Percentiles rank a stretch among this genome's conserved stretches.
Conservation (phyloP, 352 stramenopile genomes). For the Globisporangium echinulatum region DNA sequence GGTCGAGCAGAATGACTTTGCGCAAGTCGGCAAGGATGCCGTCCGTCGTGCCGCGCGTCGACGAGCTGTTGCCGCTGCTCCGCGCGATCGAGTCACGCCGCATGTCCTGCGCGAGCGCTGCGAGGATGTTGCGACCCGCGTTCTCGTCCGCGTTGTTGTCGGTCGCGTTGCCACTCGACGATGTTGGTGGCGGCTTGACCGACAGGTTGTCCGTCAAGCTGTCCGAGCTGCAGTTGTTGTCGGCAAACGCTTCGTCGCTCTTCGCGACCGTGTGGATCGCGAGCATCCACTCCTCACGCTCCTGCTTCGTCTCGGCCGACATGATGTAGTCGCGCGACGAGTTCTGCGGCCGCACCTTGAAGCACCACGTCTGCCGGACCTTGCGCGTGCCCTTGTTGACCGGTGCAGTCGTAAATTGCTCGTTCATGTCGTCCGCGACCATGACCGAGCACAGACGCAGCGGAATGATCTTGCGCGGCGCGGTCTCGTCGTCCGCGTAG, state of each 20-base stretch:
- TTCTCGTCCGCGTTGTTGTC: slow-evolving; percentile 53
- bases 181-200: slow-evolving; percentile 7
- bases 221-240: slow-evolving; percentile 23
- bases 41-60: slow-evolving; percentile 25
- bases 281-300: slow-evolving; percentile 88
- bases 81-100: slow-evolving; percentile 53
- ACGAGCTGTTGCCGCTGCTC: slow-evolving; percentile 52
- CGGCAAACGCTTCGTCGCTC: slow-evolving; percentile 31
- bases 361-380: slow-evolving; percentile 78
- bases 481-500: slow-evolving; percentile 62
- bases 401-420: slow-evolving; percentile 79
- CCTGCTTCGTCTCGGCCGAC: slow-evolving; percentile 80
- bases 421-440: slow-evolving; percentile 80
- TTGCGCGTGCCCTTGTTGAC: slow-evolving; percentile 83
- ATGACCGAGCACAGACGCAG: slow-evolving; percentile 63
- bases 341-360: slow-evolving; percentile 73
- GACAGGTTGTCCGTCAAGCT: slow-evolving; percentile 11
- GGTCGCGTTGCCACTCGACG: slow-evolving; percentile 1
- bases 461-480: slow-evolving; percentile 67
- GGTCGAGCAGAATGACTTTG: slow-evolving; percentile 77
- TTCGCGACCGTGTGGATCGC: slow-evolving; percentile 76
- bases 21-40: slow-evolving; percentile 55
- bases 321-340: slow-evolving; percentile 82
- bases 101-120: slow-evolving; percentile 26
- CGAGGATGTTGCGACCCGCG: slow-evolving; percentile 52